phyloP scores from a whole-genome alignment of 257 asterid genomes.

The Ocimum tenuiflorum region DNA sequence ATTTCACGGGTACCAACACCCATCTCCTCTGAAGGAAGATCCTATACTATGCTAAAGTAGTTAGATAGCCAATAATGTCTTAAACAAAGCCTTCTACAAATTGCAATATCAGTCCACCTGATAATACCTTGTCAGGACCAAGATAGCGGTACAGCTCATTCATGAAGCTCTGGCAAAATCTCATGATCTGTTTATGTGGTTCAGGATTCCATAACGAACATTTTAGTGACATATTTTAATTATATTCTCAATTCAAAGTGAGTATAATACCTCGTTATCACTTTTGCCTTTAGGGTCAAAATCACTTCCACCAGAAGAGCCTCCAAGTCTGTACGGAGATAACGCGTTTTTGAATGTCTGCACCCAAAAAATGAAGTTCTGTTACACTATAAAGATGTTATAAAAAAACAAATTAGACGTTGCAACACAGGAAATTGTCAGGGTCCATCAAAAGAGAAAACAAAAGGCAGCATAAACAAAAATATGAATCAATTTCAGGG shows the following conservation, averaged over 20 bases:
- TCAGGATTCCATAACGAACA: constrained; percentile 18
- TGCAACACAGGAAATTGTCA: not conserved
- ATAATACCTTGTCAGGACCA: constrained; percentile 87
- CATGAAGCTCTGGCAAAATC: constrained; percentile 97
- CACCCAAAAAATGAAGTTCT: constrained; percentile 26
- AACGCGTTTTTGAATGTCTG: constrained; percentile 93
- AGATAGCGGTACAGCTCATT: constrained; percentile 88
- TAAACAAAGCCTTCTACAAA: constrained; percentile 5
- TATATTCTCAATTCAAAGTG: constrained; percentile 10
- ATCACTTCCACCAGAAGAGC: constrained; percentile 98
- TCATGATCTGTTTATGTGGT: constrained; percentile 59
- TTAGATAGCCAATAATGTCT: constrained; percentile 17
- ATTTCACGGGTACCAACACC: constrained; percentile 97
- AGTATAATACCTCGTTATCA: constrained; percentile 63
- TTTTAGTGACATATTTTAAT: constrained; percentile 19
- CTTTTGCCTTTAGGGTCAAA: constrained; percentile 93
- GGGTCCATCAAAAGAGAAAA: not conserved
- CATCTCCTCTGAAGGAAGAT: constrained; percentile 97
- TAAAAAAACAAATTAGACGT: no score
- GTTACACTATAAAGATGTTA: constrained; percentile 19
- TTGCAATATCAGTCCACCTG: constrained; percentile 14
- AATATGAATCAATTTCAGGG: not conserved
- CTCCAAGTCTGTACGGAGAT: constrained; percentile 96
- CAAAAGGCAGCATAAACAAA: not conserved
- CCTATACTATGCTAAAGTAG: constrained; percentile 40